Conservation (phyloP, 176 grass and related monocot species). For the Hsuehochloa calcarea region DNA sequence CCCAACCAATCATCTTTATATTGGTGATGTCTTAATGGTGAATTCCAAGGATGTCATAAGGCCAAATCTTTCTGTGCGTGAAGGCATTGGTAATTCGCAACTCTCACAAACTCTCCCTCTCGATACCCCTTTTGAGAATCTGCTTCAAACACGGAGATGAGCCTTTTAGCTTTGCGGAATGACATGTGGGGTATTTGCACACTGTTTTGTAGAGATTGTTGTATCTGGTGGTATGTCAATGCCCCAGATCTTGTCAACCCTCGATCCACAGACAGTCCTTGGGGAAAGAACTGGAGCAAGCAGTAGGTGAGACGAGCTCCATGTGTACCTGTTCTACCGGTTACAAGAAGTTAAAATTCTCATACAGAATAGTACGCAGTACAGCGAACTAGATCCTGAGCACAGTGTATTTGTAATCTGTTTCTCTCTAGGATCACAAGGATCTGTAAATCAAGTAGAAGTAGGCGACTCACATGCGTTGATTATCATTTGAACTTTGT, state of each 20-base stretch:
- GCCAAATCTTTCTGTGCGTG: conserved; percentile 90
- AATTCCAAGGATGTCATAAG: conserved; percentile 93
- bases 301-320: conserved; percentile 51
- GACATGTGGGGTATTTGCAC: background rate
- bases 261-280: conserved; percentile 62
- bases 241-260: conserved; percentile 81
- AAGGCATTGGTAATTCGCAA: conserved; percentile 77
- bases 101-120: background rate
- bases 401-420: background rate
- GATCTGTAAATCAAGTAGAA: conserved; percentile 48
- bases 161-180: background rate
- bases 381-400: conserved; percentile 29
- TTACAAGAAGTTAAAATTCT: background rate
- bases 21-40: conserved; percentile 95
- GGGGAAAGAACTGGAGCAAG: conserved; percentile 49
- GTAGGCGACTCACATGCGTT: conserved; percentile 32
- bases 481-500: conserved; percentile 9
- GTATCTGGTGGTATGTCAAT: conserved; percentile 98
- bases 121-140: background rate
- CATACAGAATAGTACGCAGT: conserved; percentile 23
- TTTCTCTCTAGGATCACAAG: conserved; percentile 2
- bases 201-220: conserved; percentile 69
- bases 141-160: background rate
- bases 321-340: conserved; percentile 10
- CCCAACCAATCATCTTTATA: conserved; percentile 96